phyloP scores from a whole-genome alignment of 441 rosid species.

The Brassica hybrid region DNA sequence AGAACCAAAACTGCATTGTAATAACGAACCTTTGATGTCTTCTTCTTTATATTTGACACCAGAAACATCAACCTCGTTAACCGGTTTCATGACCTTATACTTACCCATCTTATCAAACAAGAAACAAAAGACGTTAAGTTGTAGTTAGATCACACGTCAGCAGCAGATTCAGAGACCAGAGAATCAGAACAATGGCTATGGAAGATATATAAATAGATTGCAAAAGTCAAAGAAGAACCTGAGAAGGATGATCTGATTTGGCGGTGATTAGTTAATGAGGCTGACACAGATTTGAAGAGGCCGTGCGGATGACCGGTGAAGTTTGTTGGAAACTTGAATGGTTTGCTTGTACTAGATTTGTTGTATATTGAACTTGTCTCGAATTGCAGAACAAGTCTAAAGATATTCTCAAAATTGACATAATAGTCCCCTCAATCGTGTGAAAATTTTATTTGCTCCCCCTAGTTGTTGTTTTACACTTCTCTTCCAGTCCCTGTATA shows the following conservation, averaged over 20 bases:
- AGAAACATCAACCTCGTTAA: conserved; percentile 63
- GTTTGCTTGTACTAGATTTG: not conserved
- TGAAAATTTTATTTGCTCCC: not conserved
- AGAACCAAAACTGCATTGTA: conserved; percentile 5
- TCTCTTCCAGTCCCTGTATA: not conserved
- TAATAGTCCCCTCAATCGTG: not conserved
- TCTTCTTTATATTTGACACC: conserved; percentile 61
- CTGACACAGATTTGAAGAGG: conserved; percentile 21
- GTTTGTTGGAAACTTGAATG: conserved; percentile 40
- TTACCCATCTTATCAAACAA: conserved; percentile 57
- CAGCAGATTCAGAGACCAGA: conserved; percentile 1
- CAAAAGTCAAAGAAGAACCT: conserved; percentile 5
- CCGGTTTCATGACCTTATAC: conserved; percentile 64
- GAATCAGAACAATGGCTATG: not conserved
- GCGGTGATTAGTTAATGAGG: conserved; percentile 16
- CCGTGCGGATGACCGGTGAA: conserved; percentile 29
- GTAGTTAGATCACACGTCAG: conserved; percentile 6
- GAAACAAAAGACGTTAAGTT: not conserved
- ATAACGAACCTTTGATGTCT: conserved; percentile 61
- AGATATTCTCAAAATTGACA: not conserved
- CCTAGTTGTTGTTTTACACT: not conserved
- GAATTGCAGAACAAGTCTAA: not conserved
- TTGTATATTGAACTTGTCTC: not conserved
- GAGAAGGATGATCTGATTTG: conserved; percentile 18
- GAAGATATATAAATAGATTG: not conserved